These are phyloP conservation scores for Salix koriyanagi DNA, from an alignment of 345 rosid genomes.

Conservation along the genomic window DNA sequence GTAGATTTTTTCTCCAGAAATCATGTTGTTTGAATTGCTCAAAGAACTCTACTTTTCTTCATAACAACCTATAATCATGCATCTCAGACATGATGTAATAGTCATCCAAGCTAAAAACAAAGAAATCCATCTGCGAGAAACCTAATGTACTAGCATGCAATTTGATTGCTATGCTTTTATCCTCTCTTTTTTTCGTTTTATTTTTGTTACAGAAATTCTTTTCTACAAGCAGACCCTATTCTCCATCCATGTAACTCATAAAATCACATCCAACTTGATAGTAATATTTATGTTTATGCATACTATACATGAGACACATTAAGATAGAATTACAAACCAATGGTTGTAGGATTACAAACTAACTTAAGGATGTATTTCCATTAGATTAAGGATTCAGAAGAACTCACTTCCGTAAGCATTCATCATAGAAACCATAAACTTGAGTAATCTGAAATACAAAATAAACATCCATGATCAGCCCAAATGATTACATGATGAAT, in stretches of 20 bases:
- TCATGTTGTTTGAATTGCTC: background rate
- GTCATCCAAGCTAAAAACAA: background rate
- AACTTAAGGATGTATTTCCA: background rate
- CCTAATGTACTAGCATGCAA: background rate
- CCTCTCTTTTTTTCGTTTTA: no score
- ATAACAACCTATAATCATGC: background rate
- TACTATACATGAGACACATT: background rate
- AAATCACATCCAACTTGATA: background rate
- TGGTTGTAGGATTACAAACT: background rate
- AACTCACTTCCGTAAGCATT: constrained; percentile 96
- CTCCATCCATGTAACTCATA: background rate
- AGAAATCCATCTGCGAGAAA: background rate
- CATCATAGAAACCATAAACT: constrained; percentile 98
- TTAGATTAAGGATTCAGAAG: constrained; percentile 14
- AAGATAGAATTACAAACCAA: background rate
- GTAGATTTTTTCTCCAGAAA: background rate
- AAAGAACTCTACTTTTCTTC: background rate
- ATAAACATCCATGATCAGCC: constrained; percentile 16
- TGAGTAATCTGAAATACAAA: constrained; percentile 77
- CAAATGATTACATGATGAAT: background rate
- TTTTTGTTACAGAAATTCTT: background rate
- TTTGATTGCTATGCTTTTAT: background rate
- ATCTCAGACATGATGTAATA: background rate
- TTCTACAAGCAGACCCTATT: background rate
- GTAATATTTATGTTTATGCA: background rate